A percentile compares a stretch with the other conserved stretches of the same genome.
Evolutionary conservation across 2,329 filamentous ascomycete species (phyloP).

Genomic region (Fragosphaeria purpurea): DNA sequence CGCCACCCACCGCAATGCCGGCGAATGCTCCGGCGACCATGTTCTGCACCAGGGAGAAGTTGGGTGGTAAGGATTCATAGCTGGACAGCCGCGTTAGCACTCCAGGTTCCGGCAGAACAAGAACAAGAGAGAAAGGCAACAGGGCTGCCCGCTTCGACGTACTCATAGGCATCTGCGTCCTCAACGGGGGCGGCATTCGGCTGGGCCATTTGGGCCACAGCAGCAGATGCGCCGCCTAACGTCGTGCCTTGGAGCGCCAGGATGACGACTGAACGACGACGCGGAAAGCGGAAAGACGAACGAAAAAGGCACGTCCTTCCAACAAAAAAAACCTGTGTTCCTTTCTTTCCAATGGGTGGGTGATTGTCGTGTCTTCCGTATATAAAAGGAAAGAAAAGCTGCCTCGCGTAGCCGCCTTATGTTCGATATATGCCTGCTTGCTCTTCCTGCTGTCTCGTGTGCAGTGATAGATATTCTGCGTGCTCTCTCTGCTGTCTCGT

Average conservation of each 20-base stretch:
- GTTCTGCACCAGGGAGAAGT: constrained; percentile 88
- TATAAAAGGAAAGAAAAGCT: no score
- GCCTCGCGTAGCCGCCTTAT: no score
- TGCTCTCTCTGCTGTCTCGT: no score
- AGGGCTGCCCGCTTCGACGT: constrained; percentile 23
- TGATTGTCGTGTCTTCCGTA: no score
- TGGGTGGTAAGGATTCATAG: constrained; percentile 89
- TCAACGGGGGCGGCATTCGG: constrained; percentile 52
- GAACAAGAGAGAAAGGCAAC: not conserved
- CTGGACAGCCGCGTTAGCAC: constrained; percentile 23
- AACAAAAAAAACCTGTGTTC: no score
- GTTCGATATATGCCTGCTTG: no score
- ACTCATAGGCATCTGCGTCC: constrained; percentile 59
- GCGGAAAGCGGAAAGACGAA: constrained; percentile 1
- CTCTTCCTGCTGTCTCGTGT: no score
- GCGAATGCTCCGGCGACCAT: constrained; percentile 96
- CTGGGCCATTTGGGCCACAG: constrained; percentile 62
- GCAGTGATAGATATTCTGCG: no score
- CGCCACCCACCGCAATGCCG: constrained; percentile 69
- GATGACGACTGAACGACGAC: constrained; percentile 32
- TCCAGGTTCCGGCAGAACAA: not conserved
- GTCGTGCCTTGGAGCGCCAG: constrained; percentile 53
- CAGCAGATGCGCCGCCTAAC: constrained; percentile 54
- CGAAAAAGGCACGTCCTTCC: not conserved
- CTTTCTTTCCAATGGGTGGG: not conserved